phyloP scores from a whole-genome alignment of 2,329 filamentous ascomycete genomes.

The Zasmidium citrigriseum region DNA sequence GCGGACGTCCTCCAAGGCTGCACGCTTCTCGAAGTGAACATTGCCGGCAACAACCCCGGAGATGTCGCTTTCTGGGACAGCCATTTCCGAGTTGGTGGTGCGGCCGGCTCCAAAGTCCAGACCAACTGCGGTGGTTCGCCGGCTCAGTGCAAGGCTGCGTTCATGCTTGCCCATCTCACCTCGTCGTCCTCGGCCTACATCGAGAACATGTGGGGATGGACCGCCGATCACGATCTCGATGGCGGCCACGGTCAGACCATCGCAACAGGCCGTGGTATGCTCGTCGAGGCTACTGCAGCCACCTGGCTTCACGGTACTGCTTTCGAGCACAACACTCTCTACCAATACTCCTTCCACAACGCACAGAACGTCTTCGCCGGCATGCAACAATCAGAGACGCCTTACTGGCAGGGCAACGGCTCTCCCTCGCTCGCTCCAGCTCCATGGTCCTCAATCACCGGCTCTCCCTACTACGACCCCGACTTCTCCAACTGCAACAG shows the following conservation, averaged over 20 bases:
- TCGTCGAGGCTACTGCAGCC: background rate
- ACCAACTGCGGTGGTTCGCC: background rate
- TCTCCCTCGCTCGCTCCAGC: background rate
- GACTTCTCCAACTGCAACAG: constrained; percentile 1
- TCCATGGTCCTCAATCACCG: background rate
- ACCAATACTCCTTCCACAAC: background rate
- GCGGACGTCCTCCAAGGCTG: constrained; percentile 45
- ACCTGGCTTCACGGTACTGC: background rate
- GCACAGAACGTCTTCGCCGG: background rate
- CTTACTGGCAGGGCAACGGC: constrained; percentile 1
- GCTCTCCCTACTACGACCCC: background rate
- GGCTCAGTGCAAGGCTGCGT: background rate
- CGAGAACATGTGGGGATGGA: background rate
- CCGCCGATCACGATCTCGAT: background rate
- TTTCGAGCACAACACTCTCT: background rate
- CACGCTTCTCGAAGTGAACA: constrained; percentile 51
- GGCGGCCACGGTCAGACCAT: background rate
- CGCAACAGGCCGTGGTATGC: background rate
- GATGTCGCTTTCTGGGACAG: constrained; percentile 39
- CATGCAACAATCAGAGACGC: background rate
- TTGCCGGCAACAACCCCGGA: constrained; percentile 45
- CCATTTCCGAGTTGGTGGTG: background rate
- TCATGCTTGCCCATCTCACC: background rate
- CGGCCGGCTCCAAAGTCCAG: background rate
- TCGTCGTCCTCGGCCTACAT: background rate